A percentile compares a stretch with the other conserved stretches of the same genome.
Evolutionary conservation across 192 early-diverging fungal genomes (phyloP).

Genomic region (Dispira parvispora): DNA sequence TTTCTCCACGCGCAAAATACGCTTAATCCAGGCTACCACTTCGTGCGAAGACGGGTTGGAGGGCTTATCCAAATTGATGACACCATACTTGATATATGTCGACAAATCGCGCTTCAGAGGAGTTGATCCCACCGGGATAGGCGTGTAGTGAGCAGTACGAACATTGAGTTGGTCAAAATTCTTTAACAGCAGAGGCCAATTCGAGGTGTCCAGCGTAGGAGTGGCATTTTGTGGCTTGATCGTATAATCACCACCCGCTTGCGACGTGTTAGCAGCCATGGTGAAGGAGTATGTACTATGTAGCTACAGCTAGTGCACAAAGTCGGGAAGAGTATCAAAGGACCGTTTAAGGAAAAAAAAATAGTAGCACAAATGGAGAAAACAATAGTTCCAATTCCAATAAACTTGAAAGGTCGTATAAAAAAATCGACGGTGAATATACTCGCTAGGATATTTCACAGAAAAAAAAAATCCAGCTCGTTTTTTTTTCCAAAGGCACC

Average conservation of each 20-base stretch:
- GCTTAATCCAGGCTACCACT: constrained; percentile 98
- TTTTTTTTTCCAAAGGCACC: too few species aligned
- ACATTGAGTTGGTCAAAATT: constrained; percentile 97
- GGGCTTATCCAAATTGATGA: constrained; percentile 99
- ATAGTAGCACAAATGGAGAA: too few species aligned
- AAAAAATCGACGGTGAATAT: too few species aligned
- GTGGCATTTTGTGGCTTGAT: constrained; percentile 76
- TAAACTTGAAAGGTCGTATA: too few species aligned
- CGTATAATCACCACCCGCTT: constrained; percentile 20
- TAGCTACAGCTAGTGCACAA: neutral
- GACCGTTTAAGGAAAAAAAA: too few species aligned
- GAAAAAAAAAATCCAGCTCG: too few species aligned
- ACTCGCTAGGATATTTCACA: too few species aligned
- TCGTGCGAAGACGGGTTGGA: constrained; percentile 99
- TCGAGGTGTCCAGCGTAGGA: constrained; percentile 73
- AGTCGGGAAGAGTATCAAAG: too few species aligned
- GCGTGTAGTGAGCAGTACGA: constrained; percentile 95
- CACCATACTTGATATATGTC: constrained; percentile 90
- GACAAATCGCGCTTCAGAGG: constrained; percentile 85
- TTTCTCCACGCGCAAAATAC: constrained; percentile 93
- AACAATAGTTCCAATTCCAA: too few species aligned
- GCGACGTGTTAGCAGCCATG: neutral
- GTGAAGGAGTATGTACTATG: constrained; percentile 1
- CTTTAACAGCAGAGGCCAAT: constrained; percentile 95
- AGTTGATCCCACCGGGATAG: constrained; percentile 85